Base-by-base conservation (phyloP, 352 stramenopile species). In the Globisporangium acanthophoron region DNA sequence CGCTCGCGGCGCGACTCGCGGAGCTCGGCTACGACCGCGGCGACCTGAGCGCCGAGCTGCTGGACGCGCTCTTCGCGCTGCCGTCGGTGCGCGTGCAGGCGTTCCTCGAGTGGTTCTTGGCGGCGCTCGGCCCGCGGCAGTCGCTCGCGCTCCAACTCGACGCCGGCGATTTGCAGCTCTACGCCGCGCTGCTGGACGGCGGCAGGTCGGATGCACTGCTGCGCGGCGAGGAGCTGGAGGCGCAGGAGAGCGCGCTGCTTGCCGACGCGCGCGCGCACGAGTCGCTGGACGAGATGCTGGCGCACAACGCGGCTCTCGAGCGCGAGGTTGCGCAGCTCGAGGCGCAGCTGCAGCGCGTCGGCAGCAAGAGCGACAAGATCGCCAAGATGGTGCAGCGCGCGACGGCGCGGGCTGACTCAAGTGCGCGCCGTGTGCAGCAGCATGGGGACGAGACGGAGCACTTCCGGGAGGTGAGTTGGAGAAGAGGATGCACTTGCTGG, bases 51-150 rank as follows among this genome's bases (percentile, higher is more conserved):
- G 45, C 60, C 6, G 71, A 79, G 33, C 57, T 59, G 49, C 70
- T 77, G 27, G 71, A 75, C 52, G 60, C 56, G 51, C 63, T 80
- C 8, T 77, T 77, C 24, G 69, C 60, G 31, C 54, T 80, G 8
- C 71, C 71, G 21, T 80, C 71, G 2, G 46, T 77, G 55, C 71
- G 71, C 27, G 52, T 80, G 16, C 71, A 77, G 64, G 71, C 66
- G 48, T 77, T 77, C 58, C 62, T 80, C 35, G 69, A 75, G 46
- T 80, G 71, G 71, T 75, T 80, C 37, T 15, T 75, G 41, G 49
- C 66, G 56, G 57, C 57, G 18, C 47, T 75, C 46, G 60, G 52
- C 11, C 63, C 71, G 45, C 71, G 62, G 3, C 65, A 71, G 13
- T 70, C 66, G 51, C 68, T 76, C 31, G 55, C 58, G 29, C 59